Conservation (phyloP, 345 rosid genomes). For the Citrus medica region DNA sequence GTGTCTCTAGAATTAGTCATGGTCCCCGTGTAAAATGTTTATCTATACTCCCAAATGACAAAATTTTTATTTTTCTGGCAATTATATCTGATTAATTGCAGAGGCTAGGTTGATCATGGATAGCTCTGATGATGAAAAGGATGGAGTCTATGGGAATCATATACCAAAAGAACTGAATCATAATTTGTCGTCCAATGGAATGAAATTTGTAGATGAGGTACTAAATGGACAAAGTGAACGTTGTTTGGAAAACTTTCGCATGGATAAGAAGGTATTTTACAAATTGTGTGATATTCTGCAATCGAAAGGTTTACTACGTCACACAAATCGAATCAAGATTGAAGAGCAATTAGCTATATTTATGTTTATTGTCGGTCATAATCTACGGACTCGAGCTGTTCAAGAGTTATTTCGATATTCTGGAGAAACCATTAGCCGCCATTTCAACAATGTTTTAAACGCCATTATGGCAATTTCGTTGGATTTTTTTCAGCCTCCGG, state of each 20-base stretch:
- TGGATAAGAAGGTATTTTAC: constrained; percentile 84
- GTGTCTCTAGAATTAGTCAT: not conserved
- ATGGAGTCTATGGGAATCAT: constrained; percentile 31
- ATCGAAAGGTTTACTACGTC: constrained; percentile 72
- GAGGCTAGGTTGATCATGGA: constrained; percentile 43
- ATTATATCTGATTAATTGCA: constrained; percentile 6
- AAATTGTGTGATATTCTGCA: constrained; percentile 78
- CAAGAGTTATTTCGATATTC: constrained; percentile 75
- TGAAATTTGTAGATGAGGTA: constrained; percentile 77
- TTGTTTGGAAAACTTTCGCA: constrained; percentile 79
- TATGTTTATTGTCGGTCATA: constrained; percentile 80
- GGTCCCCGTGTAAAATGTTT: not conserved
- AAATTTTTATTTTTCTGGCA: not conserved
- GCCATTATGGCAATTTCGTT: constrained; percentile 68
- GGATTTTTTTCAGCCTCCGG: constrained; percentile 66
- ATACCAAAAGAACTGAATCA: constrained; percentile 43
- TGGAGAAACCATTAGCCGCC: constrained; percentile 93
- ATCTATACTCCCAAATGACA: not conserved
- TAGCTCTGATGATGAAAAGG: constrained; percentile 57
- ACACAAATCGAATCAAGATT: constrained; percentile 81
- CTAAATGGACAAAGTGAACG: constrained; percentile 59
- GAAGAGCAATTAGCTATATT: constrained; percentile 92
- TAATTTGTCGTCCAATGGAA: constrained; percentile 37
- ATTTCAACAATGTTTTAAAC: constrained; percentile 87
- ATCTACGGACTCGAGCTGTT: constrained; percentile 82